Percentiles rank a stretch among this genome's conserved stretches.
Evolutionary conservation across 768 basidiomycete species (phyloP).

Genomic region (Boletus reticuloceps): DNA sequence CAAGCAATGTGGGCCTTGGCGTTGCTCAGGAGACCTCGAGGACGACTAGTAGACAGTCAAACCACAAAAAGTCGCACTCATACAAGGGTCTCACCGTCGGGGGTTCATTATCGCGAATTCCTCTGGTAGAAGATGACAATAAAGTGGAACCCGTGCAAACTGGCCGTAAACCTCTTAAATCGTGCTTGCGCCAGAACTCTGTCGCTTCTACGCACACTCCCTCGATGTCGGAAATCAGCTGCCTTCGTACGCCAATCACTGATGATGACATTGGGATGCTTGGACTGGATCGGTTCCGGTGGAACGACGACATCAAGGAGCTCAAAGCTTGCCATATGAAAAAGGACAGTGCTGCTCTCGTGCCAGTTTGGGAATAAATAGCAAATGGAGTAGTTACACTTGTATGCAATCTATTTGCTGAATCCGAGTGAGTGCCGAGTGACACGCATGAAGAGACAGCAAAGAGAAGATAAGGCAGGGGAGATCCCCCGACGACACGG

Average conservation of each 20-base stretch:
- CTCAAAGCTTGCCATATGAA: slow-evolving; percentile 10
- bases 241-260: slow-evolving; percentile 16
- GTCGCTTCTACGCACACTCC: not conserved
- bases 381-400: too few species aligned
- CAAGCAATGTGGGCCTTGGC: not conserved
- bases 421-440: not conserved
- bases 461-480: slow-evolving; percentile 22
- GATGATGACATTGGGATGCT: slow-evolving; percentile 23
- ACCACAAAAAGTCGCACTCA: slow-evolving; percentile 11
- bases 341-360: slow-evolving; percentile 20
- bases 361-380: slow-evolving; percentile 18
- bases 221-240: slow-evolving; percentile 9
- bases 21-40: not conserved
- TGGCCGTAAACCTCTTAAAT: slow-evolving; percentile 1
- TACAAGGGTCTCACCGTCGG: slow-evolving; percentile 6
- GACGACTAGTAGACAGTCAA: not conserved
- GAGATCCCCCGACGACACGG: slow-evolving; percentile 64
- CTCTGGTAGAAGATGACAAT: not conserved
- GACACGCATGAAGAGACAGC: not conserved
- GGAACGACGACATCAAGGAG: slow-evolving; percentile 17
- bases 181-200: slow-evolving; percentile 9
- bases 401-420: slow-evolving; percentile 14
- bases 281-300: slow-evolving; percentile 25
- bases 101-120: slow-evolving; percentile 1
- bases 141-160: too few species aligned